These are phyloP conservation scores for Penicillium chermesinum DNA, from an alignment of 495 filamentous ascomycete genomes.

Conservation along the genomic window DNA sequence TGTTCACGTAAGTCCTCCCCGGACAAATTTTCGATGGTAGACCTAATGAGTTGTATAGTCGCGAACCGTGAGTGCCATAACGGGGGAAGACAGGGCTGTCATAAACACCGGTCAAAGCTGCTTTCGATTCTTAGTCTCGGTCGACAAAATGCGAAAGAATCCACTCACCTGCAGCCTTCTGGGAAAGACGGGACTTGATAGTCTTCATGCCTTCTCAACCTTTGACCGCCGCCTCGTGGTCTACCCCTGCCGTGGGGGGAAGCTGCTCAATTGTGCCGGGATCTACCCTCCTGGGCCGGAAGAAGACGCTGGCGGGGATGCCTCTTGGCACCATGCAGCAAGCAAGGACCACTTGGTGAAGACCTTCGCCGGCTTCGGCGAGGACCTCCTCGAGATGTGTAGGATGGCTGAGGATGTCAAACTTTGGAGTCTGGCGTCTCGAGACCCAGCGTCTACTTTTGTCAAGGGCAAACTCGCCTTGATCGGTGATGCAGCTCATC, in stretches of 20 bases:
- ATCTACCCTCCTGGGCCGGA: constrained; percentile 28
- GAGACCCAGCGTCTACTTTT: constrained; percentile 31
- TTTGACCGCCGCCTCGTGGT: constrained; percentile 31
- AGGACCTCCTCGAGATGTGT: constrained; percentile 17
- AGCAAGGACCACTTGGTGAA: constrained; percentile 4
- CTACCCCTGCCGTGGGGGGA: constrained; percentile 42
- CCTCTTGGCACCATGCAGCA: neutral
- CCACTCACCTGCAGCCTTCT: constrained; percentile 23
- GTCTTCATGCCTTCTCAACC: constrained; percentile 22
- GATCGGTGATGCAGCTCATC: constrained; percentile 48
- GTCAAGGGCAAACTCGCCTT: constrained; percentile 35
- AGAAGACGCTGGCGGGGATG: neutral
- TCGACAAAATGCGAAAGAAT: constrained; percentile 29
- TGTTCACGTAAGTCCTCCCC: constrained; percentile 27
- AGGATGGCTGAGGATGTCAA: constrained; percentile 39
- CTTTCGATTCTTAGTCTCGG: constrained; percentile 45
- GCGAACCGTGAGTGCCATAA: constrained; percentile 8
- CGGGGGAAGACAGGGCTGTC: constrained; percentile 1
- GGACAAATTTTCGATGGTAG: neutral
- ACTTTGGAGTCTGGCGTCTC: constrained; percentile 43
- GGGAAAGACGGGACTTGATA: constrained; percentile 22
- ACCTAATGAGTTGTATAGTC: constrained; percentile 15
- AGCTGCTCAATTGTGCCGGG: constrained; percentile 40
- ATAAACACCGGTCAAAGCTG: constrained; percentile 29
- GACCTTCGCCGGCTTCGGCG: constrained; percentile 15